Conservation (phyloP, 345 rosid genomes). For the Populus tremula region DNA sequence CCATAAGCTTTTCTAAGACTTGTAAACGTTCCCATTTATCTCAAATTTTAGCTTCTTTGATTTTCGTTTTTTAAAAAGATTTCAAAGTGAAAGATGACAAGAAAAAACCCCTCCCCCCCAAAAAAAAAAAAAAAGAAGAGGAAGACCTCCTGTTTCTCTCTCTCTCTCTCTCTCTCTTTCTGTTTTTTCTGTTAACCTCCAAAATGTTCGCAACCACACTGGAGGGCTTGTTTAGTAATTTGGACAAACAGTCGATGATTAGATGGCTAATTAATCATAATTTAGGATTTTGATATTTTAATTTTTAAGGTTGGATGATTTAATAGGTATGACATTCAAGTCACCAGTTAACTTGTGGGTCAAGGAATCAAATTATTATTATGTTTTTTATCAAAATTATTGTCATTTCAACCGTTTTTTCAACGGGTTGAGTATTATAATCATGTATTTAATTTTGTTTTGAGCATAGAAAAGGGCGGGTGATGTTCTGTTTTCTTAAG, state of each 20-base stretch:
- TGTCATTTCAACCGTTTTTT: no score
- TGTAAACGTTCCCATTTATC: constrained; percentile 65
- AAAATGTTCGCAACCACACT: neutral
- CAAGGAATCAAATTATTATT: no score
- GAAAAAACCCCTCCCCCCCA: neutral
- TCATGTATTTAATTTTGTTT: neutral
- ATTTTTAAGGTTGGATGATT: neutral
- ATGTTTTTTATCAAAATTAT: no score
- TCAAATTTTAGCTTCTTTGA: neutral
- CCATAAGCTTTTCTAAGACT: constrained; percentile 93
- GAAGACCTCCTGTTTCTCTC: neutral
- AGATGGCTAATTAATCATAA: neutral
- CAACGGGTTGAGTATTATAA: no score
- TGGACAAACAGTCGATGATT: neutral
- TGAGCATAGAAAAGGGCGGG: neutral
- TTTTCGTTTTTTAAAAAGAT: neutral
- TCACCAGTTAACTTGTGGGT: no score
- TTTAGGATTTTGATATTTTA: neutral
- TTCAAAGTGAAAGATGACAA: neutral
- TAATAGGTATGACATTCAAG: no score
- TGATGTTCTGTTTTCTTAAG: neutral
- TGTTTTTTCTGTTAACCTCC: neutral
- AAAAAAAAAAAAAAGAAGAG: neutral
- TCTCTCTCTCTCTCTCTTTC: neutral
- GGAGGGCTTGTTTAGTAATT: neutral